Base-by-base conservation (phyloP, 2,329 filamentous ascomycete species). In the Dothistroma septosporum region DNA sequence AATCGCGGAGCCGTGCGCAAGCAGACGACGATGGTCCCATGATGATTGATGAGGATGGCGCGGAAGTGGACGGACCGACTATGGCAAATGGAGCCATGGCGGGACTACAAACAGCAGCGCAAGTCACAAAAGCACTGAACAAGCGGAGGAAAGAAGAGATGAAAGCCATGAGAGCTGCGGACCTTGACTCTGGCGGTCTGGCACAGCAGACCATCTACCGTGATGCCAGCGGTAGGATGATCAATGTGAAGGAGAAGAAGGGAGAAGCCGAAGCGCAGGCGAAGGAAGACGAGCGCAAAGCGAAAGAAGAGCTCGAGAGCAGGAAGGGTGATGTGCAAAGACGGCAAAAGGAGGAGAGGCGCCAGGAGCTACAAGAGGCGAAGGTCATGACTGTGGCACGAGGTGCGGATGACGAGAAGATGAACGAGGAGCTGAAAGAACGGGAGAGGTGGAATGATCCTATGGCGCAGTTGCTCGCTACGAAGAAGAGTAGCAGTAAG, bases 61-160 rank as follows among this genome's bases (percentile, higher is more conserved):
- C 77, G 73, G 59, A 79, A 62, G 68, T 78, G 73, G 69, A 78
- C 69, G 66, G 82, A 65, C 69, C 76, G n/a, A 85, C 85, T 67
- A 96, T 97, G 91, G 89, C 90, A 61, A 91, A 92, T 64, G 94
- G 94, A 19, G 92, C 90, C 2, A 85, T 89, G 70, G 92, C 92
- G 0, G 94, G 94, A 1, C 79, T 99, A 14, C 94, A 99, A 76
- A 91, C 85, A 1, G 92, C 91, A 0, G 87, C 85, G 1, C 83
- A 93, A 41, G 91, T 97, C 31, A 74, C 76, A 1, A 77, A 77
- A 22, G 77, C 76, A 28, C 69, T 80, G 21, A 86, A 84, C 68
- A 83, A 85, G 71, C 86, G 89, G 16, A 85, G 87, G 65, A 83
- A 81, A 12, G 84, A 87, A 66, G 88, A 92, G 68, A 78, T 76